Evolutionary conservation across 1,139 yeast species (phyloP).

Genomic region (Suhomyces panamericanus): DNA sequence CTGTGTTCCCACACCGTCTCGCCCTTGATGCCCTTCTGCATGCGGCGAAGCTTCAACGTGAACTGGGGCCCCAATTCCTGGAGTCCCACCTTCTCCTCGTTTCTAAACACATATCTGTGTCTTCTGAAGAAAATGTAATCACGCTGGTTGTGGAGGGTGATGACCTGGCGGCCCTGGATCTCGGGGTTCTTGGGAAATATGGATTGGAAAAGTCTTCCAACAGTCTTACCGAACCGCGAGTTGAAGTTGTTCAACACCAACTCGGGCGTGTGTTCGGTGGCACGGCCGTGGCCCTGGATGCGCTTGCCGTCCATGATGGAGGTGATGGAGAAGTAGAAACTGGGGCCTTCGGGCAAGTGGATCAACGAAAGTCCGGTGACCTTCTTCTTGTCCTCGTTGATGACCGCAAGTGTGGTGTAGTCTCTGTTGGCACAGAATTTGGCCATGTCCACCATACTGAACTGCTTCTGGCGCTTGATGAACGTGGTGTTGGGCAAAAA

Average conservation of each 20-base stretch:
- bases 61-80: constrained; percentile 98
- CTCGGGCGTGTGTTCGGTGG: constrained; percentile 91
- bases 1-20: constrained; percentile 96
- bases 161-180: constrained; percentile 91
- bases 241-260: constrained; percentile 86
- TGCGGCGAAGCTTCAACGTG: constrained; percentile 80
- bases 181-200: constrained; percentile 92
- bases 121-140: constrained; percentile 93
- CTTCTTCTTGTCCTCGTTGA: constrained; percentile 89
- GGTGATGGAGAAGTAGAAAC: constrained; percentile 85
- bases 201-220: constrained; percentile 87
- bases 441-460: constrained; percentile 82
- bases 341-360: constrained; percentile 93
- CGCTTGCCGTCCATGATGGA: constrained; percentile 74
- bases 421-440: constrained; percentile 77
- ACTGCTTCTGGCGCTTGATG: constrained; percentile 83
- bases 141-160: constrained; percentile 93
- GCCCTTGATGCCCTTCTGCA: constrained; percentile 88
- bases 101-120: constrained; percentile 85
- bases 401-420: constrained; percentile 81
- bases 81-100: constrained; percentile 88
- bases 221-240: constrained; percentile 89
- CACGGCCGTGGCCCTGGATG: constrained; percentile 84
- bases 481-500: constrained; percentile 83
- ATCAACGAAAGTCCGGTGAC: constrained; percentile 91